Conservation (phyloP, 1,284 basidiomycete species). For the Paramarasmius palmivorus region DNA sequence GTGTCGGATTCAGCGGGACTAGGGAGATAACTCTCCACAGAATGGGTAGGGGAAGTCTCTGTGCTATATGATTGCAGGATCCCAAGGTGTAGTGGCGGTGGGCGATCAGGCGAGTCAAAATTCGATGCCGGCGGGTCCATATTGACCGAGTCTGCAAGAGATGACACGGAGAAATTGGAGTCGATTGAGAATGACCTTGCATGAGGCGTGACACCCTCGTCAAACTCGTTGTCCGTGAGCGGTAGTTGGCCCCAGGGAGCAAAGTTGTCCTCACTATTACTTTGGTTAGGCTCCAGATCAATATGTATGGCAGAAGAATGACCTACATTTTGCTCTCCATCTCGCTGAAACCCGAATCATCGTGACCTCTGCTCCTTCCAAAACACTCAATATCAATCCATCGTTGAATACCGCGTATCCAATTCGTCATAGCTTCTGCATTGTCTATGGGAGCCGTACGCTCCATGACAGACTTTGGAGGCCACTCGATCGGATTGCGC, state of each 20-base stretch:
- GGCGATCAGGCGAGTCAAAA: conserved; percentile 36
- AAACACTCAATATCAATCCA: conserved; percentile 67
- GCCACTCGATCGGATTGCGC: conserved; percentile 93
- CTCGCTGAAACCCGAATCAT: conserved; percentile 48
- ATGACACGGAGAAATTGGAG: conserved; percentile 55
- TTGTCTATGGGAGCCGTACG: conserved; percentile 40
- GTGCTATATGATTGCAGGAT: conserved; percentile 41
- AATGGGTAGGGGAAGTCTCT: conserved; percentile 48
- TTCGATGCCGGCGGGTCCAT: conserved; percentile 21
- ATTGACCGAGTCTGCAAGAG: conserved; percentile 37
- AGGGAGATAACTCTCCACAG: conserved; percentile 58
- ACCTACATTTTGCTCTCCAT: conserved; percentile 42
- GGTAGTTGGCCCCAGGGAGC: conserved; percentile 43
- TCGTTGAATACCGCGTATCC: conserved; percentile 70
- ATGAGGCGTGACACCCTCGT: conserved; percentile 48
- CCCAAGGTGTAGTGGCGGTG: conserved; percentile 53
- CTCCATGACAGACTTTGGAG: conserved; percentile 60
- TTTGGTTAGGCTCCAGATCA: conserved; percentile 12
- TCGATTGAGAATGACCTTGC: conserved; percentile 65
- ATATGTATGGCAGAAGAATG: conserved; percentile 4
- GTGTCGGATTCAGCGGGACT: conserved; percentile 56
- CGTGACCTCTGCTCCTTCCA: conserved; percentile 31
- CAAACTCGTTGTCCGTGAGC: conserved; percentile 31
- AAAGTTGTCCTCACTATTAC: conserved; percentile 38
- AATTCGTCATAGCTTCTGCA: conserved; percentile 59